Base-by-base conservation (phyloP, 805 yeast genomes). In the Myxozyma udenii region DNA sequence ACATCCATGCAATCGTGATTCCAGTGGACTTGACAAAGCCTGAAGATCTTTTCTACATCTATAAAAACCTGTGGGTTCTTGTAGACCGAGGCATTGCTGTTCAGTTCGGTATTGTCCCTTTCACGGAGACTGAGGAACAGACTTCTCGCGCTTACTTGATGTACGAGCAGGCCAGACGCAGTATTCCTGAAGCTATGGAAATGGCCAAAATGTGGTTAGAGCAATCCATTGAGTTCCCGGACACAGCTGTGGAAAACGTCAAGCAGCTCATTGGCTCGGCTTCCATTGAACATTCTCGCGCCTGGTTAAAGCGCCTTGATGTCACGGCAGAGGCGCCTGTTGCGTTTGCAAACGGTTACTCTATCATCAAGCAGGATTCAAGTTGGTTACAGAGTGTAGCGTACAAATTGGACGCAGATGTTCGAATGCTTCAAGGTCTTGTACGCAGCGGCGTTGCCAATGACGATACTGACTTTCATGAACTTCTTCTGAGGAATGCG, bases 41-140 rank as follows among this genome's bases (percentile, higher is more conserved):
- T 12, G 68, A 71, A 2, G 84, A 85, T 30, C 61, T 83, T 1
- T 72, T 74, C 23, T 66, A 78, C 1, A 70, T 81, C 2, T 62
- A 81, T n/a, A 72, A 53, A 9, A 64, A 61, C 30, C 48, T 71
- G 1, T 37, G 61, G 39, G 54, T 61, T 36, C 47, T 70, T 21
- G 46, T 66, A 4, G 57, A 75, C 11, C 76, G 78, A 39, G 79
- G 80, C 1, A 74, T 85, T 16, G 87, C 96, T 0, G 85, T 89
- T 58, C 84, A 90, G 66, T 64, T 91, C 46, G 98, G 97, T 4
- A 56, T 91, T 2, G 71, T 91, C n/a, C 95, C 98, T 0, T 51
- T 85, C 2, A 60, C 55, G 4, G 51, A 55, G 12, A 55, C 61
- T 18, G 57, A 46, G 6, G 41, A 40, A 12, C 60, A 60, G 33